A percentile compares a stretch with the other conserved stretches of the same genome.
Conservation (phyloP, 169 alveolate species). For the Eimeria praecox region DNA sequence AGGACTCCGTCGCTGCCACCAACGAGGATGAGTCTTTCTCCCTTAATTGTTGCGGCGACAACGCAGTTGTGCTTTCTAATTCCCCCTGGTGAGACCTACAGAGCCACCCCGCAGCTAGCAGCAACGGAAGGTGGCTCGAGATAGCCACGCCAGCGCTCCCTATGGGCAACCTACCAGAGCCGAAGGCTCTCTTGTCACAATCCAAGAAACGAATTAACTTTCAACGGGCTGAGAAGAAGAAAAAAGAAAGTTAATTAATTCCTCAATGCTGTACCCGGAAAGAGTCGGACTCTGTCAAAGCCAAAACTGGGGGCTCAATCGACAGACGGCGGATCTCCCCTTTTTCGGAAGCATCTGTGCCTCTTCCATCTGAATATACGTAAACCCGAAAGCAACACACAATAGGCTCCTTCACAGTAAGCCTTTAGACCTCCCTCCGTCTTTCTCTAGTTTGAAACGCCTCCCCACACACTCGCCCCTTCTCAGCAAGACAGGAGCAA, state of each 20-base stretch:
- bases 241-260: neutral
- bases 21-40: conserved; percentile 9
- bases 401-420: no score
- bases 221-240: no score
- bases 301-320: neutral
- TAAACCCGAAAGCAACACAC: neutral
- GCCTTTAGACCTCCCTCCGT: no score
- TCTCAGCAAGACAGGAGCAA: no score
- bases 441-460: no score
- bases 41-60: neutral
- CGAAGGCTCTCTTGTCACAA: no score
- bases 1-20: conserved; percentile 43
- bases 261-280: neutral
- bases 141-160: no score
- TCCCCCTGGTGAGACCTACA: conserved; percentile 48
- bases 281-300: neutral
- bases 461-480: no score
- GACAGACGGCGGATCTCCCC: no score
- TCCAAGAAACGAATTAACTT: no score
- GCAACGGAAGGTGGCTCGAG: neutral
- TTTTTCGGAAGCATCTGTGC: no score
- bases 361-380: neutral
- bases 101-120: neutral
- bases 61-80: conserved; percentile 1
- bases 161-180: no score